Evolutionary conservation across 176 grass and related monocot species (phyloP).

Genomic region (Leersia perrieri): DNA sequence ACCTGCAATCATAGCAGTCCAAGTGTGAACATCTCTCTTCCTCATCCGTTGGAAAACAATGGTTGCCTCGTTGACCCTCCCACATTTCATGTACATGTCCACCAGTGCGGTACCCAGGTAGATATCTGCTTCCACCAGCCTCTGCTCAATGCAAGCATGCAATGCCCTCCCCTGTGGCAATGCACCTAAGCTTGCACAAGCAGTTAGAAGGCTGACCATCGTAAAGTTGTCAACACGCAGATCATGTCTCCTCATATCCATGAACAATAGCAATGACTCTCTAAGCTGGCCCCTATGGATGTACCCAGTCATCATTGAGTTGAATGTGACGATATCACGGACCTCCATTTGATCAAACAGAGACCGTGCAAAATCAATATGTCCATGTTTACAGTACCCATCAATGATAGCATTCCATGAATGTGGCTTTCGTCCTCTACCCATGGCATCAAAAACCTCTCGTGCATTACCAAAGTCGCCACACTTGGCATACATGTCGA

Average conservation of each 20-base stretch:
- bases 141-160: constrained; percentile 57
- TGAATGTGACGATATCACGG: constrained; percentile 62
- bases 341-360: constrained; percentile 60
- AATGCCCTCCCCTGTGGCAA: constrained; percentile 56
- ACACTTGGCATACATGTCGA: constrained; percentile 77
- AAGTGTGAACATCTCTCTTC: constrained; percentile 51
- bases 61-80: constrained; percentile 52
- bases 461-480: constrained; percentile 45
- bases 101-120: constrained; percentile 64
- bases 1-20: constrained; percentile 60
- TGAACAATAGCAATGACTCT: constrained; percentile 53
- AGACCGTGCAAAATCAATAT: constrained; percentile 44
- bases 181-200: constrained; percentile 73
- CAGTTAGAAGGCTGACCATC: constrained; percentile 61
- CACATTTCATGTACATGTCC: constrained; percentile 85
- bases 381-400: constrained; percentile 55
- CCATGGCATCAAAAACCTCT: constrained; percentile 48
- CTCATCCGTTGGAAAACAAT: constrained; percentile 45
- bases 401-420: constrained; percentile 81
- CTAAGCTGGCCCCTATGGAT: constrained; percentile 56
- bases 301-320: constrained; percentile 74
- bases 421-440: constrained; percentile 30
- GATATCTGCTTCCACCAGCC: constrained; percentile 51
- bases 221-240: constrained; percentile 17
- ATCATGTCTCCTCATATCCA: constrained; percentile 29